Percentiles rank a stretch among this genome's conserved stretches.
Conservation (phyloP, 2,329 filamentous ascomycete species). For the Penicillium sp. region DNA sequence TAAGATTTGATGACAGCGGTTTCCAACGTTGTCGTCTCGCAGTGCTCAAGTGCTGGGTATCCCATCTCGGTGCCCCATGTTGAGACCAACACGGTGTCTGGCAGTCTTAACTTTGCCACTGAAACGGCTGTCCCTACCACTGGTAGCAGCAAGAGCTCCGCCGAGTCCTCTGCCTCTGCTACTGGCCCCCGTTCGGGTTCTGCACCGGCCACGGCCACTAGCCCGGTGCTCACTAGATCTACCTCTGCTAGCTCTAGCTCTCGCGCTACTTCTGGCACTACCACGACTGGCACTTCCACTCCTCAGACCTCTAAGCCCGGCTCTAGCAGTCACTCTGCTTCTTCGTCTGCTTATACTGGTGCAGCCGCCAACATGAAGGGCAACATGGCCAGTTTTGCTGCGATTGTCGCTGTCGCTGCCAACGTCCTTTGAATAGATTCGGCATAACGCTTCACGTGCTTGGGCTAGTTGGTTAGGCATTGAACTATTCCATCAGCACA, state of each 20-base stretch:
- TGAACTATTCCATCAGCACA: no score
- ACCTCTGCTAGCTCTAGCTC: conserved; percentile 6
- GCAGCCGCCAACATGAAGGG: conserved; percentile 28
- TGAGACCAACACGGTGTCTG: conserved; percentile 13
- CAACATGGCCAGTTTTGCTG: conserved; percentile 28
- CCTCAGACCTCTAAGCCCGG: conserved; percentile 16
- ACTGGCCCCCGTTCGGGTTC: conserved; percentile 2
- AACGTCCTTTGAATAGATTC: conserved; percentile 25
- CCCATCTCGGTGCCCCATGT: conserved; percentile 39
- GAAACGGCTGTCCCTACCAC: conserved; percentile 3
- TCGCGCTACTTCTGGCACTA: conserved; percentile 2
- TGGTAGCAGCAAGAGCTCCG: not conserved
- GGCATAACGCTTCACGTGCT: not conserved
- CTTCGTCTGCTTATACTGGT: conserved; percentile 23
- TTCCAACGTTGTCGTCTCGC: conserved; percentile 33
- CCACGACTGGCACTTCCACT: conserved; percentile 16
- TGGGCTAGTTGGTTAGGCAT: no score
- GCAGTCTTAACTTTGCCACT: conserved; percentile 1
- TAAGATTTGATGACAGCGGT: conserved; percentile 27
- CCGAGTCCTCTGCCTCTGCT: conserved; percentile 7
- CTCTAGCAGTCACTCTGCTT: conserved; percentile 12
- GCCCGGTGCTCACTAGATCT: conserved; percentile 11
- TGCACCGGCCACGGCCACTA: conserved; percentile 10
- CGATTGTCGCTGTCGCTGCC: conserved; percentile 24
- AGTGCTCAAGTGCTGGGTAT: conserved; percentile 37